Evolutionary conservation across 108 stramenopile species (phyloP).

Genomic region (Conticribra guillardii): DNA sequence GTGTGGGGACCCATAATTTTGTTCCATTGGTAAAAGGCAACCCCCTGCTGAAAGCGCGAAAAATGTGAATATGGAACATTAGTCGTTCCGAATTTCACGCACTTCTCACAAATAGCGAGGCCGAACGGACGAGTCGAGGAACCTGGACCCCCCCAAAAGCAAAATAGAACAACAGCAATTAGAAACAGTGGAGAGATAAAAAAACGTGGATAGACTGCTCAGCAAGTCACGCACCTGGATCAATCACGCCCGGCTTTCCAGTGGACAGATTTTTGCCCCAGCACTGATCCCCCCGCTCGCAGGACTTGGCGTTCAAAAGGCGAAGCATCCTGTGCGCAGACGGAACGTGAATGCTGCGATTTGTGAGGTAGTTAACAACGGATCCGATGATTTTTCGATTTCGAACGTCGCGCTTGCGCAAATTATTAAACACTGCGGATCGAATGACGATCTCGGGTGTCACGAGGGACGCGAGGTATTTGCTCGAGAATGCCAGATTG

Average conservation of each 20-base stretch:
- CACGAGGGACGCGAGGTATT: constrained; percentile 23
- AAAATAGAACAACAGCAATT: too few relatives aligned
- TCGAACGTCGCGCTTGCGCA: constrained; percentile 29
- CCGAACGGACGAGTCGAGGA: constrained; percentile 31
- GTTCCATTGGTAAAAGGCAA: constrained; percentile 46
- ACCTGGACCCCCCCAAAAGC: too few relatives aligned
- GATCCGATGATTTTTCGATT: constrained; percentile 29
- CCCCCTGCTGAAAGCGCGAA: constrained; percentile 20
- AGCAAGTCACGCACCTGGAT: too few relatives aligned
- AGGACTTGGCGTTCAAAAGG: constrained; percentile 37
- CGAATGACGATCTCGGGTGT: constrained; percentile 46
- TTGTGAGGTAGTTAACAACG: constrained; percentile 33
- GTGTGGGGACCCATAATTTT: constrained; percentile 29
- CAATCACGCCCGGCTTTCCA: constrained; percentile 21
- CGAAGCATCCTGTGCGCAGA: constrained; percentile 38
- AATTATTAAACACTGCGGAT: constrained; percentile 38
- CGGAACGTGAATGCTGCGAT: constrained; percentile 46
- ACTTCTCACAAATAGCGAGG: constrained; percentile 44
- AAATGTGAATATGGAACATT: constrained; percentile 35
- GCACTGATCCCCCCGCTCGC: constrained; percentile 48
- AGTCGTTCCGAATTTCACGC: constrained; percentile 43
- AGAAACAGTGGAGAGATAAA: too few relatives aligned
- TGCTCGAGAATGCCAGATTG: constrained; percentile 23
- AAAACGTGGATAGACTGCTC: too few relatives aligned
- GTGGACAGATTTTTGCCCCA: constrained; percentile 46